Evolutionary conservation across 768 basidiomycete genomes (phyloP).

Genomic region (Calvatia gigantea): DNA sequence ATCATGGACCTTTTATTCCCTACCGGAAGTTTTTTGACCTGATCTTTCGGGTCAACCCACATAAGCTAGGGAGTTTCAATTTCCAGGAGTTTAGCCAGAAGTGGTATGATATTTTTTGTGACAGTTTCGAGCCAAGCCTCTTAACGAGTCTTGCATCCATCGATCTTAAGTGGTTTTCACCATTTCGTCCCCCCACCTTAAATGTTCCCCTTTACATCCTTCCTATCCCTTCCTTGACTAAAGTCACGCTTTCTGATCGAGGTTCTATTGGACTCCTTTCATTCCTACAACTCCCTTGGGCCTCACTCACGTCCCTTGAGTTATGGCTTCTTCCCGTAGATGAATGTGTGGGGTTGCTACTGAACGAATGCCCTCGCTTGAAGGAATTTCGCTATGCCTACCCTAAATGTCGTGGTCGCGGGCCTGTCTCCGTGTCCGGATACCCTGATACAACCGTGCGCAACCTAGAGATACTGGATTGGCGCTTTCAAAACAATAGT

Average conservation of each 20-base stretch:
- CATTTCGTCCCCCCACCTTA: no score
- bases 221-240: neutral
- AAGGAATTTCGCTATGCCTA: neutral
- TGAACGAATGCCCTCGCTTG: neutral
- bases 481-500: no score
- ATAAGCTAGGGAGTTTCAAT: neutral
- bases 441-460: no score
- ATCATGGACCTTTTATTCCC: neutral
- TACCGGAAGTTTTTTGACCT: neutral
- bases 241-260: neutral
- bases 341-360: neutral
- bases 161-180: no score
- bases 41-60: neutral
- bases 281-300: neutral
- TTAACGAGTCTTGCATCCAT: no score
- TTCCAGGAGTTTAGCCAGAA: neutral
- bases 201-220: no score
- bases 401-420: neutral
- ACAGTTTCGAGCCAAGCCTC: neutral
- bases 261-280: no score
- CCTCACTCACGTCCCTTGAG: neutral
- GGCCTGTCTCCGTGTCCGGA: no score
- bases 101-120: neutral
- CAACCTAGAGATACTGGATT: no score
- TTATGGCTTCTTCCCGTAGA: neutral